Base-by-base conservation (phyloP, 2,329 filamentous ascomycete species). In the Fusarium tricinctum region DNA sequence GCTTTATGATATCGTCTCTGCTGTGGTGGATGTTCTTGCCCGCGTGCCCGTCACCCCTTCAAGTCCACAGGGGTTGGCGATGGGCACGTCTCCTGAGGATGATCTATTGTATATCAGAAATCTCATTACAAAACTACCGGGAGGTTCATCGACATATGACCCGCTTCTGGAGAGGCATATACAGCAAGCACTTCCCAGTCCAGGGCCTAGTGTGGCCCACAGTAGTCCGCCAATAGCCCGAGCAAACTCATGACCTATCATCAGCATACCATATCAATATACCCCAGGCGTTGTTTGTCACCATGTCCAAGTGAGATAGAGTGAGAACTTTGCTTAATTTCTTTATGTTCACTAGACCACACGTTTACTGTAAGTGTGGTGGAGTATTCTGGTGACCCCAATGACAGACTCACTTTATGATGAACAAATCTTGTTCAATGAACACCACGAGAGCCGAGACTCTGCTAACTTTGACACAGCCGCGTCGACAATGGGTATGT, bases 1-100 rank as follows among this genome's bases (percentile, higher is more conserved):
- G 62, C 64, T 84, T 0, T 83, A 81, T 40, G 82, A 83, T 35
- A 77, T 84, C 26, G 81, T 81, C 0, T 83, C 79, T 1, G 78
- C 81, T 0, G 79, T 82, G 2, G 78, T 82, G 2, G 82, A 84
- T 46, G 82, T 84, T 3, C 68, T 83, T 1, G 81, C 82, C 0
- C 76, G 80, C 1, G 77, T 83, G 0, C 82, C 81, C 1, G 71
- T 77, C 6, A 66, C 67, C n/a, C 71, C 74, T 1, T 65, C 72
- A 26, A 77, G 63, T 14, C 73, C 68, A 10, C 76, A 73, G 32
- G 69, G 68, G 1, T 44, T 73, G 0, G 69, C 66, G 0, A 70
- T 74, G 46, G 73, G 73, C 2, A 74, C 70, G 1, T 73, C 74
- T 0, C 77, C 79, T 0, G 77, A 81, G 53, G 77, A 81, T 15